A percentile compares a stretch with the other conserved stretches of the same genome.
These are phyloP conservation scores for Dalbergia cultrata DNA, from an alignment of 306 rosid genomes.

Conservation along the genomic window DNA sequence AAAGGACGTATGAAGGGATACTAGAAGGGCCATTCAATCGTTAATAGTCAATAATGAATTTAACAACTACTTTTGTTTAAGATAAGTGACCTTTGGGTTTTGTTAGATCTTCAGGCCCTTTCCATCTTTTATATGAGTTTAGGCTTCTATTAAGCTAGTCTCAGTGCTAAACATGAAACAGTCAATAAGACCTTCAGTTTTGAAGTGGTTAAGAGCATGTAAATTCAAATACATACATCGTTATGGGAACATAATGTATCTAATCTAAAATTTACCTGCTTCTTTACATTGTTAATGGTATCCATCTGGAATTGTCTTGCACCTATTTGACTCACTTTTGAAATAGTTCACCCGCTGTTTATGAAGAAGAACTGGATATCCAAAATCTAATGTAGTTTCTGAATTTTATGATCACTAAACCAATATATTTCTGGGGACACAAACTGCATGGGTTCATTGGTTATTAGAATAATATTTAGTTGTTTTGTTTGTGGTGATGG, in stretches of 20 bases:
- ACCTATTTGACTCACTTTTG: conserved; percentile 14
- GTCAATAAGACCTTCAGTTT: conserved; percentile 7
- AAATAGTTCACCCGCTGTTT: background rate
- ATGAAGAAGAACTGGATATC: conserved; percentile 4
- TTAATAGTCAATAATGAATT: conserved; percentile 21
- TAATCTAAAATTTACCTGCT: background rate
- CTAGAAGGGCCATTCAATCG: conserved; percentile 24
- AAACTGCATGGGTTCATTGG: background rate
- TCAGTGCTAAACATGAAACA: conserved; percentile 17
- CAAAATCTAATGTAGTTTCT: background rate
- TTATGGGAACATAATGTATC: background rate
- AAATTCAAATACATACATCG: conserved; percentile 24
- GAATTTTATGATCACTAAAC: background rate
- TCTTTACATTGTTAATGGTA: conserved; percentile 17
- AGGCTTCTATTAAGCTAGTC: conserved; percentile 15
- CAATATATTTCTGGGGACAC: background rate
- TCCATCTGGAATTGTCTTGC: conserved; percentile 19
- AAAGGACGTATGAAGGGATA: conserved; percentile 25
- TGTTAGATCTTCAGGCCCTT: conserved; percentile 2
- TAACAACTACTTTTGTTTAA: conserved; percentile 21
- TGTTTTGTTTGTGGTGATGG: background rate
- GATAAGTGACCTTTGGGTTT: conserved; percentile 15
- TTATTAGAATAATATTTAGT: background rate
- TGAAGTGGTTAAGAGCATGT: background rate
- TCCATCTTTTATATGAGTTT: conserved; percentile 22